A percentile compares a stretch with the other conserved stretches of the same genome.
phyloP scores from a whole-genome alignment of 306 rosid genomes.

The Rosa multiflora region DNA sequence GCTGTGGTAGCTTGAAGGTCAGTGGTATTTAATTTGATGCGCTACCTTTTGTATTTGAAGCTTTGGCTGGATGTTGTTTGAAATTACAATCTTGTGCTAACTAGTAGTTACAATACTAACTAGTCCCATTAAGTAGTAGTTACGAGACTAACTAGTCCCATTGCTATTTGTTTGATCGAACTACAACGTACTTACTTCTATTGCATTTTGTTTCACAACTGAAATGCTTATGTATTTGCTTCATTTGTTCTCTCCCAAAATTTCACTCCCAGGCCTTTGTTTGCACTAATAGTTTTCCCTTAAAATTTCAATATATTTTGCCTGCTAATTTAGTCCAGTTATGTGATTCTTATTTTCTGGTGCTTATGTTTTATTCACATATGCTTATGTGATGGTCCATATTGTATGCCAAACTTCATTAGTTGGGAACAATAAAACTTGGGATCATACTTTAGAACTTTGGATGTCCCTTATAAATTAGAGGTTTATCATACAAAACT shows the following conservation, averaged over 20 bases:
- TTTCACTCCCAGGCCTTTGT: neutral
- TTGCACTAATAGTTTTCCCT: neutral
- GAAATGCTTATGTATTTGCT: neutral
- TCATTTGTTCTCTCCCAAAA: neutral
- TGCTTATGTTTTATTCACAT: neutral
- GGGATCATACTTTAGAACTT: neutral
- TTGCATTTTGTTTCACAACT: neutral
- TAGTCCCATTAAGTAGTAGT: too few relatives aligned
- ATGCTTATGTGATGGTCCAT: neutral
- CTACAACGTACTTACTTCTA: neutral
- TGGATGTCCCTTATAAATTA: neutral
- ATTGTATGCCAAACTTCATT: neutral
- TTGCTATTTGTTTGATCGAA: neutral
- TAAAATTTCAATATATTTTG: neutral
- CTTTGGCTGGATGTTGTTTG: neutral
- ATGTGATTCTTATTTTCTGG: neutral
- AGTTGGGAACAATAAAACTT: neutral
- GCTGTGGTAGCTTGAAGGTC: slow-evolving; percentile 88
- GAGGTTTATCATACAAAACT: neutral
- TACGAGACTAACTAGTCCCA: too few relatives aligned
- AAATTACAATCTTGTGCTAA: neutral
- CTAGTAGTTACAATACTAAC: too few relatives aligned
- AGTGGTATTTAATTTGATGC: slow-evolving; percentile 8
- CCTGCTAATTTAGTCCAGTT: neutral
- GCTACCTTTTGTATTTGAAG: slow-evolving; percentile 2